These are phyloP conservation scores for Vishniacozyma victoriae DNA, from an alignment of 768 basidiomycete genomes.

Conservation along the genomic window DNA sequence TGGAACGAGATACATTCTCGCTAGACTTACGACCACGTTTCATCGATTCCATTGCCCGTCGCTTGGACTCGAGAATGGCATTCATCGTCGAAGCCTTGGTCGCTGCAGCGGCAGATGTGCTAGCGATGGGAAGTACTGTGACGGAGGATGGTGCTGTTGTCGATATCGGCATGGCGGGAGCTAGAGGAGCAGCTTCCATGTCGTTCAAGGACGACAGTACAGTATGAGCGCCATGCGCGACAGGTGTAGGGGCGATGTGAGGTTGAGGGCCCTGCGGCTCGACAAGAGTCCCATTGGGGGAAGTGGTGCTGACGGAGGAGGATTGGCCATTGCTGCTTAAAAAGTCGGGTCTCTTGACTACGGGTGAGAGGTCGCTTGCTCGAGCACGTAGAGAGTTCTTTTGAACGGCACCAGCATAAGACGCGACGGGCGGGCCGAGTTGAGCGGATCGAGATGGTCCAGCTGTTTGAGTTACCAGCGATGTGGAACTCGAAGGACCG, in stretches of 20 bases:
- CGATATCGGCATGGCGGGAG: neutral
- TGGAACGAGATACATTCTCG: neutral
- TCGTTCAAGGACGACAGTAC: neutral
- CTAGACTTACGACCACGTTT: constrained; percentile 9
- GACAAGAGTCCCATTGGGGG: neutral
- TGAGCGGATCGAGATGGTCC: neutral
- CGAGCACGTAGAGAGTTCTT: too few species aligned
- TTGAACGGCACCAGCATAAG: too few species aligned
- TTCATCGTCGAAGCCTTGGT: constrained; percentile 9
- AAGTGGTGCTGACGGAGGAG: neutral
- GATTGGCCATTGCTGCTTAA: neutral
- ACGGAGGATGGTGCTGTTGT: neutral
- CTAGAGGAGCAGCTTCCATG: neutral
- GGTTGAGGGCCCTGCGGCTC: too few species aligned
- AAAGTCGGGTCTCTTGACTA: too few species aligned
- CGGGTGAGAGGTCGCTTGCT: too few species aligned
- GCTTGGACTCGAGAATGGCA: constrained; percentile 21
- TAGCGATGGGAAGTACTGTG: neutral
- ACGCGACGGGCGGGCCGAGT: too few species aligned
- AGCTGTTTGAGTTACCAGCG: neutral
- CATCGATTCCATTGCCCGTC: constrained; percentile 35
- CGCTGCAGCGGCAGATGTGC: too few species aligned
- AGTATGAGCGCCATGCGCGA: too few species aligned
- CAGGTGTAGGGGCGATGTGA: neutral
- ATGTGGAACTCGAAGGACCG: neutral